Evolutionary conservation across 805 yeast species (phyloP).

Genomic region (Teunomyces cretensis): DNA sequence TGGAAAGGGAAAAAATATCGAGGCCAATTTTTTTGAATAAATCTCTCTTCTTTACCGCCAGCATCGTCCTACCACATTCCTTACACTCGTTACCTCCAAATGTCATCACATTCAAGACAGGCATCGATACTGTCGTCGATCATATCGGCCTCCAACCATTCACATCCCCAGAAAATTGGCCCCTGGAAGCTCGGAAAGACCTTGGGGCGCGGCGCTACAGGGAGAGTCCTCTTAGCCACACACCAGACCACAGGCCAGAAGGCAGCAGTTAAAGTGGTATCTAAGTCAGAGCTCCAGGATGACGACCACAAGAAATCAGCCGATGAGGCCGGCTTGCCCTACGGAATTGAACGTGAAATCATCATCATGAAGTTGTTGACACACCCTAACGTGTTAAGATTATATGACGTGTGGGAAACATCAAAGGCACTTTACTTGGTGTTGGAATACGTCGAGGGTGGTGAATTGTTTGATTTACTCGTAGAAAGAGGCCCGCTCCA

Average conservation of each 20-base stretch:
- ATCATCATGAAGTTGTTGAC: conserved; percentile 94
- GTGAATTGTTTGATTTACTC: conserved; percentile 74
- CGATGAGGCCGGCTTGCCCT: conserved; percentile 70
- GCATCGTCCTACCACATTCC: neutral
- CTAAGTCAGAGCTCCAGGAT: conserved; percentile 55
- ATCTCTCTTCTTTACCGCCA: neutral
- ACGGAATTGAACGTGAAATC: conserved; percentile 96
- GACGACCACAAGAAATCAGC: conserved; percentile 28
- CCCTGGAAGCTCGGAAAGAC: conserved; percentile 84
- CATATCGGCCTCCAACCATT: conserved; percentile 44
- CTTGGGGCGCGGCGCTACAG: conserved; percentile 80
- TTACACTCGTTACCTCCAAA: neutral
- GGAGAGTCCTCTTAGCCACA: conserved; percentile 73
- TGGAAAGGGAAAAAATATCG: neutral
- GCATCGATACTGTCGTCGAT: conserved; percentile 59
- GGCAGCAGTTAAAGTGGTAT: conserved; percentile 82
- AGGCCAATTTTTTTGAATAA: neutral
- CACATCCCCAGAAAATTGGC: conserved; percentile 59
- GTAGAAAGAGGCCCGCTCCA: conserved; percentile 69
- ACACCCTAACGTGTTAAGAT: conserved; percentile 89
- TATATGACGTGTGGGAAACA: conserved; percentile 98
- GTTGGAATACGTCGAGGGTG: conserved; percentile 84
- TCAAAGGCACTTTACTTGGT: conserved; percentile 81
- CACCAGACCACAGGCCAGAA: conserved; percentile 67
- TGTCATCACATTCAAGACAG: conserved; percentile 51